phyloP scores from a whole-genome alignment of 2,329 filamentous ascomycete genomes.

The Cladobotryum mycophilum region DNA sequence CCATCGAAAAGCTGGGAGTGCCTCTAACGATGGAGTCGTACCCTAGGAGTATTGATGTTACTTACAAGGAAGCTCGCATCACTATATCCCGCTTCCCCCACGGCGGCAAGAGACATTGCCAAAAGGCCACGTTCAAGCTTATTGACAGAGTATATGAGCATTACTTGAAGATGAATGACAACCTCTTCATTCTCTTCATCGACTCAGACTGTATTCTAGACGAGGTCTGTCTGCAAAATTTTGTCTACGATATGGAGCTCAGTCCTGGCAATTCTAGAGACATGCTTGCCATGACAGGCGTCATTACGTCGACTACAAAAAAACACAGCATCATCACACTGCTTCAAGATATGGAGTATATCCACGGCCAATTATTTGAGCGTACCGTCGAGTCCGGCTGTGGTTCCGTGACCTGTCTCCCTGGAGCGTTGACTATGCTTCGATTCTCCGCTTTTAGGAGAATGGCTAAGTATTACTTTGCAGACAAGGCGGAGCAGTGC shows the following conservation, averaged over 20 bases:
- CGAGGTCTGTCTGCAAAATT: slow-evolving; percentile 87
- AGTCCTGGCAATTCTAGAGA: slow-evolving; percentile 86
- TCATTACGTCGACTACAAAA: slow-evolving; percentile 89
- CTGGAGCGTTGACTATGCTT: slow-evolving; percentile 89
- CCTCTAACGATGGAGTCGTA: slow-evolving; percentile 70
- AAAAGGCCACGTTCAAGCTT: slow-evolving; percentile 87
- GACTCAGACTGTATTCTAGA: slow-evolving; percentile 96
- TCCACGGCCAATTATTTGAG: slow-evolving; percentile 94
- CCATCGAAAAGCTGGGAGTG: slow-evolving; percentile 78
- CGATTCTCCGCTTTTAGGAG: slow-evolving; percentile 92
- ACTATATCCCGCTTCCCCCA: slow-evolving; percentile 90
- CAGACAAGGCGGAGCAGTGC: slow-evolving; percentile 91
- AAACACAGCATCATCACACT: slow-evolving; percentile 86
- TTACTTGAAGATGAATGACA: slow-evolving; percentile 81
- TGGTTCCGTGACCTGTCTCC: slow-evolving; percentile 88
- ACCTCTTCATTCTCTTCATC: slow-evolving; percentile 93
- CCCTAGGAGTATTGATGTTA: slow-evolving; percentile 84
- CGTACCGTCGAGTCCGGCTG: slow-evolving; percentile 92
- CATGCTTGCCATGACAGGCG: slow-evolving; percentile 96
- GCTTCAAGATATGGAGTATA: slow-evolving; percentile 96
- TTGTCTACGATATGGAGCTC: slow-evolving; percentile 97
- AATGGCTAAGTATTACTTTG: slow-evolving; percentile 98
- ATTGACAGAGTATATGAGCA: slow-evolving; percentile 88
- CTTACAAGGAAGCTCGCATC: slow-evolving; percentile 74
- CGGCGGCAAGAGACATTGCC: slow-evolving; percentile 88